These are phyloP conservation scores for Volvariella volvacea DNA, from an alignment of 1,284 basidiomycete genomes.

Conservation along the genomic window DNA sequence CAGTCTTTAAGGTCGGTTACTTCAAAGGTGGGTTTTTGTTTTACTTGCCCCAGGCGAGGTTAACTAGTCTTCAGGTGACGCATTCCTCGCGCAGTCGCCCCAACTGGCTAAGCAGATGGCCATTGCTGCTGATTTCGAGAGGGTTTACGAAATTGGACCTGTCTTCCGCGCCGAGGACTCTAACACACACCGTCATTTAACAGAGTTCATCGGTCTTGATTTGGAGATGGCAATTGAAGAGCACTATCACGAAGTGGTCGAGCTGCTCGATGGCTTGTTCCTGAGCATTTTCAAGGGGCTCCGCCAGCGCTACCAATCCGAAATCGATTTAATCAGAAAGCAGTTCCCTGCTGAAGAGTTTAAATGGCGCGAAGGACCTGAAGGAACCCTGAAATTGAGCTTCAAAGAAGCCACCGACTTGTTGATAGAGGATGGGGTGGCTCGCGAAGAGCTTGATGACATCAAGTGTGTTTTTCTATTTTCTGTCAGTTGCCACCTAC, in stretches of 20 bases:
- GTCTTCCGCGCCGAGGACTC: constrained; percentile 99
- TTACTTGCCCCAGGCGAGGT: background rate
- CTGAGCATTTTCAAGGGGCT: constrained; percentile 81
- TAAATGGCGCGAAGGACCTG: constrained; percentile 77
- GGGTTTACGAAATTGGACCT: constrained; percentile 94
- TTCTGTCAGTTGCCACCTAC: constrained; percentile 1
- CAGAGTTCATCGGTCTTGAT: constrained; percentile 98
- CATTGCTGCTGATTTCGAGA: constrained; percentile 96
- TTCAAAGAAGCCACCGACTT: constrained; percentile 88
- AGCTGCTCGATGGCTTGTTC: constrained; percentile 80
- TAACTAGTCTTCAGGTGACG: constrained; percentile 48
- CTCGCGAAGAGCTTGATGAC: constrained; percentile 73
- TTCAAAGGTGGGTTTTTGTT: constrained; percentile 70
- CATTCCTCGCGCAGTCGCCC: constrained; percentile 94
- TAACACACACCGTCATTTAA: constrained; percentile 97
- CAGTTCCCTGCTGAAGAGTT: constrained; percentile 93
- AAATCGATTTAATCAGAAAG: constrained; percentile 75
- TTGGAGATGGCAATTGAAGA: constrained; percentile 98
- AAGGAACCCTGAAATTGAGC: constrained; percentile 75
- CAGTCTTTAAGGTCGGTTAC: constrained; percentile 97
- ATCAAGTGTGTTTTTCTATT: constrained; percentile 57
- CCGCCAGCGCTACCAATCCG: constrained; percentile 70
- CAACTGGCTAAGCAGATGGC: constrained; percentile 99
- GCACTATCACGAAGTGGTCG: constrained; percentile 96
- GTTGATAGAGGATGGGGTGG: constrained; percentile 78